These are phyloP conservation scores for Castanea crenata DNA, from an alignment of 306 rosid species.

Conservation along the genomic window DNA sequence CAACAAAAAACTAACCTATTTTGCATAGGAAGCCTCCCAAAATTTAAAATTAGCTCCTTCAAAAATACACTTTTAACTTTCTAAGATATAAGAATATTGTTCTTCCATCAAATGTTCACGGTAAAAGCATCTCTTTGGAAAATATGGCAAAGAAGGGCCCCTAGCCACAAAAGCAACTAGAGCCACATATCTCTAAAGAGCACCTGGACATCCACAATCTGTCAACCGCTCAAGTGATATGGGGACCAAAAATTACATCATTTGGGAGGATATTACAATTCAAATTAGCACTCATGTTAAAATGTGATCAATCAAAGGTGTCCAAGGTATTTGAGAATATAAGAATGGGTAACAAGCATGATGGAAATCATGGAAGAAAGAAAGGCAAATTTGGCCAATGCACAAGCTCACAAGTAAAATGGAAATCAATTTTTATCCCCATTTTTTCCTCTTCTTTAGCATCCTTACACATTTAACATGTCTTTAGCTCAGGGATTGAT, in stretches of 20 bases:
- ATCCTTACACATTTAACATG: too few relatives aligned
- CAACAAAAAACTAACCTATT: not conserved
- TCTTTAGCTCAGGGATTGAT: too few relatives aligned
- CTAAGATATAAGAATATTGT: not conserved
- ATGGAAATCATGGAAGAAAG: not conserved
- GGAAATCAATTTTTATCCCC: slow-evolving; percentile 14
- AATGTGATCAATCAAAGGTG: not conserved
- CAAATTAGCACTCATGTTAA: not conserved
- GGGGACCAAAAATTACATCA: not conserved
- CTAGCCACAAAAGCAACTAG: not conserved
- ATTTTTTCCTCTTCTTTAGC: slow-evolving; percentile 9
- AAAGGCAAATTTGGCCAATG: not conserved
- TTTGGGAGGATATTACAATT: not conserved
- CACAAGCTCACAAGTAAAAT: not conserved
- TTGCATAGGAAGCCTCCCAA: not conserved
- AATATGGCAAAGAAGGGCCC: not conserved
- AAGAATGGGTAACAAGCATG: too few relatives aligned
- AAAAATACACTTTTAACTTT: not conserved
- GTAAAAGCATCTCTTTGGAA: not conserved
- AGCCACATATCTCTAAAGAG: not conserved
- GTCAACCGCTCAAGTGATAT: not conserved
- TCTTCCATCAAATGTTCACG: not conserved
- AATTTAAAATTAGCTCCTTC: not conserved
- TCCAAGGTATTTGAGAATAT: not conserved
- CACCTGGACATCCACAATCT: not conserved